Evolutionary conservation across 2,329 filamentous ascomycete species (phyloP).

Genomic region (Sclerotinia subarctica): DNA sequence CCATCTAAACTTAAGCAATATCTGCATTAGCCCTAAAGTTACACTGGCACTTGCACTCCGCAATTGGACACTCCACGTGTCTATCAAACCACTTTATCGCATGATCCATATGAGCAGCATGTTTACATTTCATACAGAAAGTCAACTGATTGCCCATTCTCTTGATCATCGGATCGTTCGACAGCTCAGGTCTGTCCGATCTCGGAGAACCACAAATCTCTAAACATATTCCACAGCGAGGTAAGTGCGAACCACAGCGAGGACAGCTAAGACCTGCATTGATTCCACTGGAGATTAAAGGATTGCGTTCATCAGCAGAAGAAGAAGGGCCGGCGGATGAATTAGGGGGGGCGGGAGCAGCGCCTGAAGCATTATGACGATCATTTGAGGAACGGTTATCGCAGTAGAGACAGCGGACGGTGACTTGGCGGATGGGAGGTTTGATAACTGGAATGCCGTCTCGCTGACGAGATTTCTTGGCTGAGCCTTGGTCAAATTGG

Average conservation of each 20-base stretch:
- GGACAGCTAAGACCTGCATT: slow-evolving; percentile 62
- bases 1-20: slow-evolving; percentile 6
- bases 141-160: slow-evolving; percentile 58
- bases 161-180: slow-evolving; percentile 47
- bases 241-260: slow-evolving; percentile 63
- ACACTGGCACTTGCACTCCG: slow-evolving; percentile 64
- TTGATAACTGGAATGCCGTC: slow-evolving; percentile 62
- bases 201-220: slow-evolving; percentile 63
- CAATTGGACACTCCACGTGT: slow-evolving; percentile 64
- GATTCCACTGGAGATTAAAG: slow-evolving; percentile 56
- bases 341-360: slow-evolving; percentile 14
- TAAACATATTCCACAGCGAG: slow-evolving; percentile 65
- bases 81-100: slow-evolving; percentile 63
- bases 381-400: slow-evolving; percentile 55
- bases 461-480: slow-evolving; percentile 60
- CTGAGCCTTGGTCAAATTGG: slow-evolving; percentile 75
- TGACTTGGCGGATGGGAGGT: slow-evolving; percentile 65
- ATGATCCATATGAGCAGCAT: slow-evolving; percentile 65
- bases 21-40: slow-evolving; percentile 27
- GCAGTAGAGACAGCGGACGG: slow-evolving; percentile 75
- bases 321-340: slow-evolving; percentile 27
- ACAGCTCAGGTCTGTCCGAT: slow-evolving; percentile 54
- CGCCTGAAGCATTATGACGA: slow-evolving; percentile 29
- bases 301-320: slow-evolving; percentile 44
- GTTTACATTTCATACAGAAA: slow-evolving; percentile 66